Base-by-base conservation (phyloP, 2,329 filamentous ascomycete species). In the Ophiostoma ulmi region DNA sequence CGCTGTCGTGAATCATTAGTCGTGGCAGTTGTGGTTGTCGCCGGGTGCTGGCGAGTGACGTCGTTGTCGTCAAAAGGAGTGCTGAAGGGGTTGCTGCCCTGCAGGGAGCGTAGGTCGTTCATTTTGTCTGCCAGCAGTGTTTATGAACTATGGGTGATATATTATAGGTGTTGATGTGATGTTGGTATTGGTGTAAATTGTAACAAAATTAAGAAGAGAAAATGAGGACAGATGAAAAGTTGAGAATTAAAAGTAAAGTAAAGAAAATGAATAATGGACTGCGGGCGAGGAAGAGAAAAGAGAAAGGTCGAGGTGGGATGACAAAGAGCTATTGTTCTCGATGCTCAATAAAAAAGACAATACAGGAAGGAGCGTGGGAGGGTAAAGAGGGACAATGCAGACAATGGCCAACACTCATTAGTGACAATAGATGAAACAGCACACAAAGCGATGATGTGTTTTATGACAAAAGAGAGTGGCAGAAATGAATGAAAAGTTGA, bases 21-120 rank as follows among this genome's bases (percentile, higher is more conserved):
- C 3, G n/a, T 58, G 52, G n/a, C 13, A 13, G 48, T 4, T 61
- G 58, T 35, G 3, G 58, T 20, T 35, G 52, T 26, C 10, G 52
- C 11, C 8, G n/a, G 6, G 8, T 63, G 11, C 3, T 35, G 58
- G 11, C 5, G 31, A 36, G 58, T 26, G 11, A 14, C 26, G 55
- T 36, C n/a, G 63, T 6, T 22, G 35, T 65, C 65, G 65, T 67
- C 65, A 48, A 72, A 73, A 69, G 74, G 72, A 67, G 71, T 73
- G 72, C 70, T 68, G 72, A 72, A 73, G 14, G 74, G 70, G 26
- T 69, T 74, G 52, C 70, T 65, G 39, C 65, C 65, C 11, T 75
- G 74, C 39, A 72, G 71, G 31, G 73, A 70, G 69, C 70, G 74
- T 52, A 70, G 69, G 69, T 74, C 72, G 72, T 75, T 75, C 78